Evolutionary conservation across 73 alveolate genomes (phyloP), one percentile per base, ranked within the genome.

Genomic region (Effrenium voratum): DNA sequence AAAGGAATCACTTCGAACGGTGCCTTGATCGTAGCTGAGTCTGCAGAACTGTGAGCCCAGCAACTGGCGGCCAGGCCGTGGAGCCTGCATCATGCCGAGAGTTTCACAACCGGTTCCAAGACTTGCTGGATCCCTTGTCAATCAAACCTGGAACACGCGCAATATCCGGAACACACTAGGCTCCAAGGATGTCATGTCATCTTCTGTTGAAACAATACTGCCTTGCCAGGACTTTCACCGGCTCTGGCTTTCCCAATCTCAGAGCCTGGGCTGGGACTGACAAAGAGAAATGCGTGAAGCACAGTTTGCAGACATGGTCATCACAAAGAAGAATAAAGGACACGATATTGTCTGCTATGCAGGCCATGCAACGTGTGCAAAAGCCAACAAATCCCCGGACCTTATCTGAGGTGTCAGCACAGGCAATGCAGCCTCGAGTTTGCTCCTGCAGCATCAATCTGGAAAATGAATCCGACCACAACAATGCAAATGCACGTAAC

Each of bases 231-330:
- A 90, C 97, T 26, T 90, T 90, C 38, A 73, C 97, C 52, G 68
- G 97, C 97, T 90, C 97, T 15, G 97, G 97, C 75, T 90, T 90
- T 44, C 82, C 87, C 87, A 90, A 46, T 68, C 97, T 36, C 26
- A 90, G 97, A n/a, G 97, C 97, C 97, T 90, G n/a, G 43, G 95
- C 40, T 52, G 63, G 63, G 63, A 52, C 63, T 8, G 63, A 52
- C 26, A 19, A 52, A 52, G 19, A 52, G 63, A 52, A 52, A 52
- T 12, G 63, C 26, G 63, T 52, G 63, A 52, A 19, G 19, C 26
- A 52, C 63, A 52, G n/a, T n/a, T n/a, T n/a, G n/a, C n/a, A n/a
- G n/a, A n/a, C n/a, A n/a, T n/a, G n/a, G n/a, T n/a, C n/a, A n/a
- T n/a, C n/a, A n/a, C n/a, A n/a, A n/a, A n/a, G n/a, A n/a, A n/a